phyloP scores from a whole-genome alignment of 1,284 basidiomycete genomes.

The Anthracocystis setariae region DNA sequence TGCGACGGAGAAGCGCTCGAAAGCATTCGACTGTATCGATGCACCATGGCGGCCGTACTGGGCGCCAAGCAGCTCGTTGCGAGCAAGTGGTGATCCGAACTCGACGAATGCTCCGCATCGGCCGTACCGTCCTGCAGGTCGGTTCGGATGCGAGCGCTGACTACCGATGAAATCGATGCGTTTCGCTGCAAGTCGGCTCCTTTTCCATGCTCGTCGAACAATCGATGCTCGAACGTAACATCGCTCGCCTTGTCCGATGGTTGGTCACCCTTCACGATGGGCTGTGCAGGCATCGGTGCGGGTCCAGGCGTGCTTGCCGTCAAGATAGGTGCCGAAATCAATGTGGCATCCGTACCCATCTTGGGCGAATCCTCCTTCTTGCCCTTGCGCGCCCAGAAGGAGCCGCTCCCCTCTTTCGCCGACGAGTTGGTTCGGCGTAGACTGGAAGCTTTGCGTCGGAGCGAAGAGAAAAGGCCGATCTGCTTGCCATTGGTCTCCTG shows the following conservation, averaged over 20 bases:
- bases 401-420: constrained; percentile 18
- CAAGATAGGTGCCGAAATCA: constrained; percentile 43
- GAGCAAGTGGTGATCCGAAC: constrained; percentile 8
- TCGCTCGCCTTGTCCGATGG: constrained; percentile 8
- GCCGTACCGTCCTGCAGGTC: constrained; percentile 44
- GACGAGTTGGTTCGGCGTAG: constrained; percentile 31
- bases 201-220: constrained; percentile 12
- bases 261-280: constrained; percentile 13
- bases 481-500: constrained; percentile 28
- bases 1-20: constrained; percentile 16
- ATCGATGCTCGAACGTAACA: constrained; percentile 32
- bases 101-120: constrained; percentile 19
- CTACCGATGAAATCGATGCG: constrained; percentile 31
- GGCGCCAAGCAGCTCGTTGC: constrained; percentile 36
- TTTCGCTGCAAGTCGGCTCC: constrained; percentile 31
- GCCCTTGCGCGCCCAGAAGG: constrained; percentile 27
- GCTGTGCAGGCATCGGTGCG: constrained; percentile 15
- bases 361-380: constrained; percentile 38
- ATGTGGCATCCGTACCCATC: constrained; percentile 22
- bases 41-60: constrained; percentile 51
- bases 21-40: constrained; percentile 57
- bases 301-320: constrained; percentile 20
- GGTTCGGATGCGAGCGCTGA: constrained; percentile 29
- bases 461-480: constrained; percentile 47
- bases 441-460: constrained; percentile 52